Conservation (phyloP, 106 monocot species). For the Chionographis japonica region DNA sequence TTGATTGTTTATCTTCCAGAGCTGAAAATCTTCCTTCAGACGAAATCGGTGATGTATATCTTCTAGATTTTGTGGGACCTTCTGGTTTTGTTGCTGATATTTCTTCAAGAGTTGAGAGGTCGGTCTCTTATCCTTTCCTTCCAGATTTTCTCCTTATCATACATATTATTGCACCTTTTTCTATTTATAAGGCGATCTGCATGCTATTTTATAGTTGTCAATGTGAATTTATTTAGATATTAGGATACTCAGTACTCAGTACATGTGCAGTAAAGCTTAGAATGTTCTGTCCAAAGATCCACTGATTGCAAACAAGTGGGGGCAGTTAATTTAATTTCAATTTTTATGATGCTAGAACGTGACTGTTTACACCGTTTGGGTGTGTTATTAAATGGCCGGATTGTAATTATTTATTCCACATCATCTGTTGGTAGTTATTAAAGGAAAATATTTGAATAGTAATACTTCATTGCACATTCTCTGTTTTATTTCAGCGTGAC, state of each 20-base stretch:
- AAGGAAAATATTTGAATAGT: background rate
- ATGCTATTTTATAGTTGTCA: too few species aligned
- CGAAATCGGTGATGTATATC: slow-evolving; percentile 70
- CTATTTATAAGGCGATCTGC: background rate
- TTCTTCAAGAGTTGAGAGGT: slow-evolving; percentile 75
- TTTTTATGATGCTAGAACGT: background rate
- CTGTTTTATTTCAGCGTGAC: slow-evolving; percentile 56
- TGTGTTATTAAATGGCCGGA: too few species aligned
- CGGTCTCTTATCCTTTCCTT: background rate
- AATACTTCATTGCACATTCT: background rate
- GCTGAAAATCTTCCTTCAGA: slow-evolving; percentile 44
- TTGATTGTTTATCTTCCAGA: slow-evolving; percentile 29
- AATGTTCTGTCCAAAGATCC: too few species aligned
- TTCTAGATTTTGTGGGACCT: slow-evolving; percentile 87
- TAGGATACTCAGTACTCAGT: too few species aligned
- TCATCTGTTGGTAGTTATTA: too few species aligned
- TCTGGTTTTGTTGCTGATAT: slow-evolving; percentile 66
- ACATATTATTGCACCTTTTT: background rate
- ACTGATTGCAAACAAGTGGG: too few species aligned
- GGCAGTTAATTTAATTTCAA: too few species aligned
- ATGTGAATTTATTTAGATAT: too few species aligned
- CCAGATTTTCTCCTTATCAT: background rate
- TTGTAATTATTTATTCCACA: too few species aligned
- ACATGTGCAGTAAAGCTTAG: too few species aligned
- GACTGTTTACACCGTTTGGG: too few species aligned